phyloP scores from a whole-genome alignment of 768 basidiomycete genomes.

The Tylopilus subfusipes region DNA sequence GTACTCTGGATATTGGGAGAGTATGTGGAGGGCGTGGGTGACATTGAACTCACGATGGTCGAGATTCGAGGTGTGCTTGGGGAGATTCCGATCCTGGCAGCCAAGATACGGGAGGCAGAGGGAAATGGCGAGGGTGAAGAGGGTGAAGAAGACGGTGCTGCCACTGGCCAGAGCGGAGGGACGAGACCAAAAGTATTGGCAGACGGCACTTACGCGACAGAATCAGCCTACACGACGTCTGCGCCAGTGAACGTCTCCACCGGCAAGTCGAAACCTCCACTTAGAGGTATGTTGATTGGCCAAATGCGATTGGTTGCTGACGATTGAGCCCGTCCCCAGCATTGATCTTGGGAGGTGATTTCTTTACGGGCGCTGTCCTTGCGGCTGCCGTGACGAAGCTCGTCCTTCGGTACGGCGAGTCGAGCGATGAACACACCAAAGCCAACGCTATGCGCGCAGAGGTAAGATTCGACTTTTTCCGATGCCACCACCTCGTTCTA shows the following conservation, averaged over 20 bases:
- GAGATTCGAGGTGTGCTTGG: slow-evolving; percentile 85
- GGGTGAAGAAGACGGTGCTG: slow-evolving; percentile 41
- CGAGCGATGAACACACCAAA: slow-evolving; percentile 48
- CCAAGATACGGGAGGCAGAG: slow-evolving; percentile 74
- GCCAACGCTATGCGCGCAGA: slow-evolving; percentile 83
- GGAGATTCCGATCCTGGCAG: slow-evolving; percentile 95
- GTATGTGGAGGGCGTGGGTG: slow-evolving; percentile 67
- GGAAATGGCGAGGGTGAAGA: slow-evolving; percentile 50
- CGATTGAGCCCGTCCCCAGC: slow-evolving; percentile 39
- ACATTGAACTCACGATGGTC: slow-evolving; percentile 69
- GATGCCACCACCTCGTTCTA: neutral
- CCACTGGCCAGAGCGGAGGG: slow-evolving; percentile 36
- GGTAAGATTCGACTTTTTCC: slow-evolving; percentile 35
- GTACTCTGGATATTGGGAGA: slow-evolving; percentile 99
- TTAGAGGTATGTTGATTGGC: slow-evolving; percentile 55
- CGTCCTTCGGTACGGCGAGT: slow-evolving; percentile 65
- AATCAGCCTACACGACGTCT: slow-evolving; percentile 79
- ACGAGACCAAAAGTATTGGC: slow-evolving; percentile 79
- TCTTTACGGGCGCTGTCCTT: slow-evolving; percentile 93
- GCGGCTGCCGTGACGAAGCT: slow-evolving; percentile 88
- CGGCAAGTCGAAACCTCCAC: slow-evolving; percentile 88
- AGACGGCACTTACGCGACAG: slow-evolving; percentile 97
- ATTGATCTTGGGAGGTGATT: slow-evolving; percentile 90
- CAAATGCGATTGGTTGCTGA: neutral
- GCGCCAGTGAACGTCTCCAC: slow-evolving; percentile 66